phyloP scores from a whole-genome alignment of 2,329 filamentous ascomycete genomes.

The Trichothecium sympodiale region DNA sequence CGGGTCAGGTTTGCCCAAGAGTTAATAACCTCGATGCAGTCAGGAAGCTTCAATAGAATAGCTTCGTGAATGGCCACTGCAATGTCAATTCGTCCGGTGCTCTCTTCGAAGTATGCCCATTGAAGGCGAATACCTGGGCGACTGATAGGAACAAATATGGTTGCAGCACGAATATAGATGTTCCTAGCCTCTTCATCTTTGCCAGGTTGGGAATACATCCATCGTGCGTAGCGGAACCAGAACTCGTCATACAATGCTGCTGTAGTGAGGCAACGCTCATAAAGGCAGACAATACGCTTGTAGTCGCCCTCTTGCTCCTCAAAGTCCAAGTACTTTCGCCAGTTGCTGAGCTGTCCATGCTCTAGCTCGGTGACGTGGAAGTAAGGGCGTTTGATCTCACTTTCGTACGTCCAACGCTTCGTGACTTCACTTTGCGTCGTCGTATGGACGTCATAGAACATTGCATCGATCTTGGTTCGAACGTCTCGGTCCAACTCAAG shows the following conservation, averaged over 20 bases:
- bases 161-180: constrained; percentile 81
- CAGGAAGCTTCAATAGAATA: constrained; percentile 65
- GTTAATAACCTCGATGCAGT: constrained; percentile 77
- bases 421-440: constrained; percentile 78
- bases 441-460: constrained; percentile 72
- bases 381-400: constrained; percentile 89
- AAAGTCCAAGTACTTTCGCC: constrained; percentile 94
- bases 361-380: constrained; percentile 94
- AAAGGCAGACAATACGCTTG: constrained; percentile 66
- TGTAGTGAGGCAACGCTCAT: constrained; percentile 87
- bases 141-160: constrained; percentile 77
- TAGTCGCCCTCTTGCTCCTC: constrained; percentile 80
- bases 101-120: constrained; percentile 92
- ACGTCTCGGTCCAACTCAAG: constrained; percentile 76
- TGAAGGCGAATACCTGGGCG: constrained; percentile 74
- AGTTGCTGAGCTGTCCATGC: constrained; percentile 73
- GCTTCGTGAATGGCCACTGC: constrained; percentile 77
- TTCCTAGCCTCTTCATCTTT: constrained; percentile 87
- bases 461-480: constrained; percentile 65
- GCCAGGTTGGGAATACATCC: constrained; percentile 72
- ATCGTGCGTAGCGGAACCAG: constrained; percentile 93
- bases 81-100: constrained; percentile 61
- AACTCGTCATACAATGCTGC: constrained; percentile 96
- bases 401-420: constrained; percentile 90
- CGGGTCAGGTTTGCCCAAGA: constrained; percentile 81